These are phyloP conservation scores for Graphiopsis chlorocephala DNA, from an alignment of 2,329 filamentous ascomycete species.

Conservation along the genomic window DNA sequence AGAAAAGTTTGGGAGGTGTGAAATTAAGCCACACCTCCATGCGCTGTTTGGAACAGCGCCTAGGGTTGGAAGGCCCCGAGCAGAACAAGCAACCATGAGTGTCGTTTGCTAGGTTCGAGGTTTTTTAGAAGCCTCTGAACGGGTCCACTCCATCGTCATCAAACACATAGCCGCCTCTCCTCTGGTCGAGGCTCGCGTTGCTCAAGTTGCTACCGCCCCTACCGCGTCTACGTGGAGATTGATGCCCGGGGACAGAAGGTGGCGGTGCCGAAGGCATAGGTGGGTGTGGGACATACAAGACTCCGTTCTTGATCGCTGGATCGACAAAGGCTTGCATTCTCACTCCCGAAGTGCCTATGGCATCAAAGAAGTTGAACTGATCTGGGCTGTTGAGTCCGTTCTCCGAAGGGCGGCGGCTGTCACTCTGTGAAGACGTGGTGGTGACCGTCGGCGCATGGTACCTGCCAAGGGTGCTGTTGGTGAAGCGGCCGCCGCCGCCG, in stretches of 20 bases:
- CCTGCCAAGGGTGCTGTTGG: constrained; percentile 10
- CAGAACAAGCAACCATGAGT: not conserved
- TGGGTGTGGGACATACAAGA: constrained; percentile 32
- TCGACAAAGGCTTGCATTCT: constrained; percentile 97
- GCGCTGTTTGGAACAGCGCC: not conserved
- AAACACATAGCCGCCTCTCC: constrained; percentile 34
- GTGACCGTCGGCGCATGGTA: constrained; percentile 18
- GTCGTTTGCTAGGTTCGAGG: not conserved
- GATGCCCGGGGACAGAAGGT: not conserved
- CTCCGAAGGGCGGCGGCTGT: constrained; percentile 27
- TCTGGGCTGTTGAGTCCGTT: constrained; percentile 23
- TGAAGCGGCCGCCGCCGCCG: constrained; percentile 26
- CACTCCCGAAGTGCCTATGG: constrained; percentile 70
- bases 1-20: not conserved
- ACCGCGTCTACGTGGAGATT: constrained; percentile 16
- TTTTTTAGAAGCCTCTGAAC: constrained; percentile 34
- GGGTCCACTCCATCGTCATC: constrained; percentile 36
- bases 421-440: constrained; percentile 26
- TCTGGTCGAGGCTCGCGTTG: constrained; percentile 30
- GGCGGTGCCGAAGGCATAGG: constrained; percentile 20
- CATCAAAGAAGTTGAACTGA: constrained; percentile 69
- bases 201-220: constrained; percentile 31
- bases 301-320: constrained; percentile 34
- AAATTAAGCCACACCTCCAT: not conserved
- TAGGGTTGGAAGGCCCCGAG: not conserved